Evolutionary conservation across 2,329 filamentous ascomycete species (phyloP), one percentile per base, ranked within the genome.

Genomic region (Metarhizium anisopliae): DNA sequence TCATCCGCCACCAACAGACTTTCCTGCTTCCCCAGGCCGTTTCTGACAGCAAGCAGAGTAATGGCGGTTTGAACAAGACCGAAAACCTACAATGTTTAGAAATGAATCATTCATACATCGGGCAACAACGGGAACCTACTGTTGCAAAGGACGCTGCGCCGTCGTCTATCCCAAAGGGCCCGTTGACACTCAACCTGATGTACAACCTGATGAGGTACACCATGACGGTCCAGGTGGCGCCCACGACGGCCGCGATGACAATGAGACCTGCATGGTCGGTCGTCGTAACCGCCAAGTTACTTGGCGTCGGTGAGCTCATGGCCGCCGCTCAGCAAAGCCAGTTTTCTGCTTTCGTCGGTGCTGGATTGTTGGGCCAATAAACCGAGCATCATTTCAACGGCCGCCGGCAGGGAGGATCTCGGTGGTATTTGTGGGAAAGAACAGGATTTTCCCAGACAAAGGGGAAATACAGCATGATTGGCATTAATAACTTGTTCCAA

Each of bases 221-320:
- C 38, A 61, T 51, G 14, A 56, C n/a, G n/a, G 56, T 59, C 59
- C 59, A 61, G 3, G 45, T 57, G 45, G 58, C 51, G 16, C 59
- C 59, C 16, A 61, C 54, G n/a, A 57, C 36, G 40, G 55, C 58
- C 7, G 56, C 35, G 25, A 61, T 59, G 56, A 58, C 55, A n/a
- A 61, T 59, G 30, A 56, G 55, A 5, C 58, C 59, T 13, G 55
- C 52, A 29, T 59, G 58, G 47, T 61, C 58, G 32, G 51, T 52
- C 32, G 55, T 43, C n/a, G 55, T 55, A 35, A 57, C 55, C 49
- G 56, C 18, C 40, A 56, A 50, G 53, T 52, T 35, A 7, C 47
- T 47, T 51, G 40, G 40, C 40, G 40, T 43, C n/a, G 14, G 16
- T n/a, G 16, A 43, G 14, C 13, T 16, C 14, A 16, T 43, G 40